Base-by-base conservation (phyloP, 1,284 basidiomycete genomes). In the Serendipita sp. region DNA sequence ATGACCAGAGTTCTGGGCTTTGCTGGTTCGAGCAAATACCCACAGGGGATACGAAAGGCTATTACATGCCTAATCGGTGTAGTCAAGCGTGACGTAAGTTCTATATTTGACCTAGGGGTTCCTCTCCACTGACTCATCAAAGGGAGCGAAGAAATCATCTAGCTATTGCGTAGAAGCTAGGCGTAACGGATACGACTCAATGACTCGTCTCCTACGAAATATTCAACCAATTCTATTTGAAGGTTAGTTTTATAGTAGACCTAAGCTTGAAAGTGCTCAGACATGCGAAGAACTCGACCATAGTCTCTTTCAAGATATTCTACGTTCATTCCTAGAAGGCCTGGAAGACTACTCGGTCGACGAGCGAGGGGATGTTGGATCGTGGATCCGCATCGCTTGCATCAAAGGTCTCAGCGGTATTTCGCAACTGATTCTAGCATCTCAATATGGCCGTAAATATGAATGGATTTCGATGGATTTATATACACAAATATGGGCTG, bases 361-460 rank as follows among this genome's bases (percentile, higher is more conserved):
- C 71, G 89, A 96, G 72, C 82, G 96, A 64, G 96, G 96, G 3
- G 96, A 99, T 70, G 90, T 99, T 29, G 96, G 96, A 32, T 97
- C 94, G 0, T 98, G 94, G 94, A 82, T 96, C 34, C 87, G 96
- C 60, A 79, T 88, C n/a, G 78, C 84, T 45, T 84, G 84, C 70
- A 77, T 91, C 65, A 78, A 78, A 60, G 84, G 86, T 15, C 69
- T 92, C 66, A 34, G 63, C 68, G 58, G 63, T 42, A 65, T 66
- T 60, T 43, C 70, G 32, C 10, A 63, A 68, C 30, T 66, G 60
- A 4, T 69, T 42, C 62, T 69, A 66, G 3, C 66, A 63, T 58
- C 44, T 61, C 50, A 30, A 43, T 2, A 26, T 13, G 67, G 74
- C 0, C 70, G 75, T 55, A 79, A 84, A 63, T 71, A 75, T 30